Base-by-base conservation (phyloP, 2,329 filamentous ascomycete genomes). In the Chalaropsis ovoidea region DNA sequence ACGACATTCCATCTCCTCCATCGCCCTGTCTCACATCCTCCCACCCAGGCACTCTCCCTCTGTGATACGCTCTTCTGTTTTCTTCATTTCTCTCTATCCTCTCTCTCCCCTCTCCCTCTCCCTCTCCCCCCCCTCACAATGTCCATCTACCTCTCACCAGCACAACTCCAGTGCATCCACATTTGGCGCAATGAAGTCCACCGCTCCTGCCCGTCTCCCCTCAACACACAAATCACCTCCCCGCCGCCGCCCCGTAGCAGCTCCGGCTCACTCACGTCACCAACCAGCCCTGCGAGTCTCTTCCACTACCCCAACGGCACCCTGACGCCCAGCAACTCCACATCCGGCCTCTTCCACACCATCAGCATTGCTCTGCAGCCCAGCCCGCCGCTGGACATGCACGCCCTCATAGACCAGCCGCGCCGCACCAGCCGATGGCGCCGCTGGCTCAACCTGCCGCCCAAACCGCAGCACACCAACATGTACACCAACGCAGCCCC, bases 131-230 rank as follows among this genome's bases (percentile, higher is more conserved):
- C 47, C 15, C 35, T 41, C 35, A 45, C 22, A 27, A 67, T 67
- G 66, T 67, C 66, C 42, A 64, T 67, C 35, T 67, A 67, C 41
- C 47, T 64, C 19, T 67, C 66, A 6, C 66, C 66, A 42, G 62
- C 63, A 15, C 75, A 75, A 65, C 73, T 76, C 61, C 71, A 74
- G 61, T 76, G 77, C 71, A 80, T 82, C 69, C 72, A 78, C 67
- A 74, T 78, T 67, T 83, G 81, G 81, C 77, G 78, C 65, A 73
- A 73, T 63, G 81, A 82, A 72, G 78, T 82, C 61, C 74, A 74
- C 43, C 71, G 72, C 24, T 62, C 62, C n/a, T 72, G 75, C 61
- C 71, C 73, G 17, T 69, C 70, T n/a, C 71, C 68, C 42, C 75
- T 74, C 69, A 69, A 67, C 47, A 75, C 75, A 61, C 72, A 73